These are phyloP conservation scores for Aspergillus brasiliensis DNA, from an alignment of 2,329 filamentous ascomycete genomes.

Conservation along the genomic window DNA sequence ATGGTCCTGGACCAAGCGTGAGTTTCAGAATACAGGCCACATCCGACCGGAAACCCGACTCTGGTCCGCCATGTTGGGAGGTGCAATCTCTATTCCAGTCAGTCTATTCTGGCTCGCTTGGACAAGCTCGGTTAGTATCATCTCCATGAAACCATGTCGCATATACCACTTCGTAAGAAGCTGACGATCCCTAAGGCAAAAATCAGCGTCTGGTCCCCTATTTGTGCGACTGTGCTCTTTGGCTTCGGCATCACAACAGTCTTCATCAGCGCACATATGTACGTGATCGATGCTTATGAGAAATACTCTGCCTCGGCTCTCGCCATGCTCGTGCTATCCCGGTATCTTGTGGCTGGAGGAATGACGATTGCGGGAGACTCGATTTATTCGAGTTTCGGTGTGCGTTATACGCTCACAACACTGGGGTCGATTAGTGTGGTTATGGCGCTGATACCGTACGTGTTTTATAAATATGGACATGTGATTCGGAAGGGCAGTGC, in stretches of 20 bases:
- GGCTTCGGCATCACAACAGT: conserved; percentile 53
- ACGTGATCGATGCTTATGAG: conserved; percentile 60
- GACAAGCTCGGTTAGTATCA: conserved; percentile 42
- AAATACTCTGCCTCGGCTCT: conserved; percentile 53
- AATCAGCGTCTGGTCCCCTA: conserved; percentile 48
- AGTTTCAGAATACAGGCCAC: conserved; percentile 24
- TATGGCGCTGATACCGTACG: conserved; percentile 45
- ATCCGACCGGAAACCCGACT: conserved; percentile 55
- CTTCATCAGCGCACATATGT: conserved; percentile 55
- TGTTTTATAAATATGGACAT: no score
- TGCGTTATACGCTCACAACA: conserved; percentile 44
- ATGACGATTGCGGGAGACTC: conserved; percentile 34
- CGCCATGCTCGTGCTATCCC: conserved; percentile 42
- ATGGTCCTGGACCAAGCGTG: no score
- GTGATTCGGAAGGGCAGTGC: no score
- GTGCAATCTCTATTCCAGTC: conserved; percentile 54
- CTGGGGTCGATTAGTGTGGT: conserved; percentile 37
- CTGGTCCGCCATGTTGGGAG: conserved; percentile 56
- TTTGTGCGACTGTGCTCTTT: conserved; percentile 54
- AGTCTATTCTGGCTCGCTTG: conserved; percentile 63
- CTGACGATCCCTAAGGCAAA: conserved; percentile 19
- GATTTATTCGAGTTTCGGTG: conserved; percentile 42
- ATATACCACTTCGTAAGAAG: no score
- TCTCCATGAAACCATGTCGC: conserved; percentile 17
- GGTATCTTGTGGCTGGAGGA: conserved; percentile 43